Base-by-base conservation (phyloP, 2,329 filamentous ascomycete species). In the Xylaria sp. region DNA sequence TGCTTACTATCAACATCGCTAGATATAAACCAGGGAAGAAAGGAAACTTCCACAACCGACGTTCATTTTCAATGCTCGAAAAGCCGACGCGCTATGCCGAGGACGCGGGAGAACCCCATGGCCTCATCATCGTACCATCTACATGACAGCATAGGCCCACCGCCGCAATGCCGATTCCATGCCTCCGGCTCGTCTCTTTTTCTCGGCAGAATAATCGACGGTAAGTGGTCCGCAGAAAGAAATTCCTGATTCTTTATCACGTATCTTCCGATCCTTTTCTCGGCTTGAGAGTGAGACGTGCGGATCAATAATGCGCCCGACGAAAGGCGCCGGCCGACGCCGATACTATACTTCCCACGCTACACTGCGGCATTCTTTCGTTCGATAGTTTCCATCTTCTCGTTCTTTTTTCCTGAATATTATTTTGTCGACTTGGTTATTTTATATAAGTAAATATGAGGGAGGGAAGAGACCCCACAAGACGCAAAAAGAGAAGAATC, bases 71-170 rank as follows among this genome's bases (percentile, higher is more conserved):
- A n/a, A n/a, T n/a, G n/a, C n/a, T 15, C 23, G 9, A 4, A 46
- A 45, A 46, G 43, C 20, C 43, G 41, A 43, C n/a, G 43, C 10
- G 43, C 43, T 12, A 18, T 46, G 43, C 43, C 43, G 43, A 46
- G 10, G 43, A 46, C 50, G 15, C 43, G n/a, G 50, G 18, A 39
- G 28, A 61, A 23, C 5, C 34, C 25, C 20, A 30, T 65, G 62
- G 62, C 39, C 56, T 60, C 46, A 65, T 55, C 46, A 65, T 65
- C 62, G 62, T 65, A 65, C 62, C 62, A 65, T 60, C n/a, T 13
- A 25, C 53, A 15, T 12, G 36, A 32, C 41, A 45, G 30, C 34
- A 58, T 20, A 46, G 60, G 53, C 61, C 61, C 61, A 64, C 53
- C 32, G 34, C 36, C 23, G 39, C 23, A 30, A 36, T 36, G 50